A percentile compares a stretch with the other conserved stretches of the same genome.
Conservation (phyloP, 148 eudicot genomes). For the Rheum nobile region DNA sequence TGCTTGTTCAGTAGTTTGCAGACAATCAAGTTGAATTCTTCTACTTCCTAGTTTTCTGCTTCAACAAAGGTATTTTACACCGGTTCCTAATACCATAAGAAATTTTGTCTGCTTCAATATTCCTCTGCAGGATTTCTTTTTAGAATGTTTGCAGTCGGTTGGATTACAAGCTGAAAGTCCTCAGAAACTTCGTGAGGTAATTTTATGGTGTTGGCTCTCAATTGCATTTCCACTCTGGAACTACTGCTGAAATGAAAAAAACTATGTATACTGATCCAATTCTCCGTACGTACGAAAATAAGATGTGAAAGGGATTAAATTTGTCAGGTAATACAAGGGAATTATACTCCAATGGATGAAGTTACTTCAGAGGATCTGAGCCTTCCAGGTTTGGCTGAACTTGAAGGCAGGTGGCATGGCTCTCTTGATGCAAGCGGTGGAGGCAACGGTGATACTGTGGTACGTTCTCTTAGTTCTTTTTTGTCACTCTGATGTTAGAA, state of each 20-base stretch:
- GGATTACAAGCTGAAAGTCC: conserved; percentile 64
- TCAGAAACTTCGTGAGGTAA: conserved; percentile 83
- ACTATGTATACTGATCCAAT: background rate
- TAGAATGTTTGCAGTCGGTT: conserved; percentile 84
- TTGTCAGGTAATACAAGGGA: conserved; percentile 52
- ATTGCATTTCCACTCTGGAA: background rate
- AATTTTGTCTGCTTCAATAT: background rate
- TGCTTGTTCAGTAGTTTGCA: background rate
- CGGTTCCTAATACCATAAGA: background rate
- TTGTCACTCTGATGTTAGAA: background rate
- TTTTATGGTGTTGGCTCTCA: background rate
- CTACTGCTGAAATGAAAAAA: background rate
- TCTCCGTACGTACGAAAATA: background rate
- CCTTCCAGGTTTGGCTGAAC: conserved; percentile 96
- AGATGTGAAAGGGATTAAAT: conserved; percentile 3
- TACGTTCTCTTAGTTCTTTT: conserved; percentile 17
- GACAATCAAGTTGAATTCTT: background rate
- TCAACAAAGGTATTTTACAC: background rate
- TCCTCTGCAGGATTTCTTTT: conserved; percentile 69
- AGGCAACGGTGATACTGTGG: conserved; percentile 99
- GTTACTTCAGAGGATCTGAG: conserved; percentile 73
- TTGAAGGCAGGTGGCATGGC: conserved; percentile 96
- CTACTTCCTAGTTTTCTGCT: background rate
- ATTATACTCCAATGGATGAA: conserved; percentile 51
- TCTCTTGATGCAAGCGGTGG: conserved; percentile 99